These are phyloP conservation scores for Escallonia herrerae DNA, from an alignment of 129 eudicot genomes.

Conservation along the genomic window DNA sequence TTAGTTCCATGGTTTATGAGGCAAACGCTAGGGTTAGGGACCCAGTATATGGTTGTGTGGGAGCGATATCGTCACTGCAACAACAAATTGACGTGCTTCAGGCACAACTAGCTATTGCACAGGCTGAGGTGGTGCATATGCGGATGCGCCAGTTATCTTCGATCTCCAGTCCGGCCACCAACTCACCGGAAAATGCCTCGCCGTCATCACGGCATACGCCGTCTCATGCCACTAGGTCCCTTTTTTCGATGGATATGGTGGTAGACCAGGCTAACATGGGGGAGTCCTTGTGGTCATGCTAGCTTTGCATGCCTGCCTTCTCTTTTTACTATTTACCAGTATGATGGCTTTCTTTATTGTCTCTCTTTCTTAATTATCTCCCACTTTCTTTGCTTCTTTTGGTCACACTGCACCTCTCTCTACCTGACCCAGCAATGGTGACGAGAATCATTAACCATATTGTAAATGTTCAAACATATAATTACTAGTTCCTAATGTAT, in stretches of 20 bases:
- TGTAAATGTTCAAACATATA: slow-evolving; percentile 51
- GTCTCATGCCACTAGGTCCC: slow-evolving; percentile 53
- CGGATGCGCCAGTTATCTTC: slow-evolving; percentile 59
- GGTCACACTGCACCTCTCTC: slow-evolving; percentile 42
- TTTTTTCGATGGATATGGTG: slow-evolving; percentile 78
- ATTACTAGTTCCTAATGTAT: too few relatives aligned
- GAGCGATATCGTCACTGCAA: slow-evolving; percentile 74
- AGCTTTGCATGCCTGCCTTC: slow-evolving; percentile 20
- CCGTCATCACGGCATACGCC: slow-evolving; percentile 44
- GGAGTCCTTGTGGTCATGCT: slow-evolving; percentile 78
- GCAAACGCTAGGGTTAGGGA: slow-evolving; percentile 82
- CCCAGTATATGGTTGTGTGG: slow-evolving; percentile 84
- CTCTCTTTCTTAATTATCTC: slow-evolving; percentile 1
- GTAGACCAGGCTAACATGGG: slow-evolving; percentile 60
- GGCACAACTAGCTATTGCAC: slow-evolving; percentile 62
- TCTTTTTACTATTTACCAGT: slow-evolving; percentile 15
- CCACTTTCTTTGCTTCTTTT: slow-evolving; percentile 7
- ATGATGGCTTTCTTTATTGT: slow-evolving; percentile 32
- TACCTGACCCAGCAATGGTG: slow-evolving; percentile 38
- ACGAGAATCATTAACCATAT: slow-evolving; percentile 56
- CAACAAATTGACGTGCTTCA: slow-evolving; percentile 73
- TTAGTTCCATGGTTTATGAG: slow-evolving; percentile 83
- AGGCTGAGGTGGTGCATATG: slow-evolving; percentile 81
- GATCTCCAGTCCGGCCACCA: slow-evolving; percentile 21
- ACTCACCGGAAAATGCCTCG: slow-evolving; percentile 50